Evolutionary conservation across 2,329 filamentous ascomycete genomes (phyloP).

Genomic region (Diatrype stigma): DNA sequence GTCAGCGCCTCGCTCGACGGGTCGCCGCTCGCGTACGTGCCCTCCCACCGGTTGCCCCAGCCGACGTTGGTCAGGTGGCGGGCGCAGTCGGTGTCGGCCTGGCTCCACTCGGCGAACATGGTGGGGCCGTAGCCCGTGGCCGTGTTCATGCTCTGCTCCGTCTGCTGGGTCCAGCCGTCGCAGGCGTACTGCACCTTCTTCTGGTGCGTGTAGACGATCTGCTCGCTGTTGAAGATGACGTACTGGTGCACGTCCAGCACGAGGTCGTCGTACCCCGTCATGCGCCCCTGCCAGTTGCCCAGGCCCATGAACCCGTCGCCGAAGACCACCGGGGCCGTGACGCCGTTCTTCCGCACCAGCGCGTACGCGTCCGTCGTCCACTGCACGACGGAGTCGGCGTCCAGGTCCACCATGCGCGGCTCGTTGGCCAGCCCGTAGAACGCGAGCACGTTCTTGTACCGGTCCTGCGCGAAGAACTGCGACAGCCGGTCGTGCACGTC

Average conservation of each 20-base stretch:
- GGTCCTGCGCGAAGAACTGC: conserved; percentile 86
- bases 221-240: conserved; percentile 91
- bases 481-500: conserved; percentile 85
- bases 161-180: conserved; percentile 78
- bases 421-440: conserved; percentile 97
- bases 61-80: conserved; percentile 83
- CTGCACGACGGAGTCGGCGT: conserved; percentile 60
- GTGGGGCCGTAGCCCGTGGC: conserved; percentile 85
- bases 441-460: conserved; percentile 86
- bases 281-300: conserved; percentile 81
- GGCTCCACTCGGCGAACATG: conserved; percentile 93
- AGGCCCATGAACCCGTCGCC: conserved; percentile 95
- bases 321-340: conserved; percentile 71
- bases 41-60: conserved; percentile 86
- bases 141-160: conserved; percentile 66
- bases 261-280: conserved; percentile 67
- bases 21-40: conserved; percentile 71
- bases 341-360: conserved; percentile 71
- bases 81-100: conserved; percentile 95
- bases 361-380: conserved; percentile 77
- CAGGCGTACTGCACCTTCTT: conserved; percentile 87
- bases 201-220: conserved; percentile 76
- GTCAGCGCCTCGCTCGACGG: conserved; percentile 56
- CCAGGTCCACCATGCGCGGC: conserved; percentile 76
- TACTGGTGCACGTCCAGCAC: conserved; percentile 98